A percentile compares a stretch with the other conserved stretches of the same genome.
Conservation (phyloP, 495 filamentous ascomycete species). For the Entonaema liquescens region DNA sequence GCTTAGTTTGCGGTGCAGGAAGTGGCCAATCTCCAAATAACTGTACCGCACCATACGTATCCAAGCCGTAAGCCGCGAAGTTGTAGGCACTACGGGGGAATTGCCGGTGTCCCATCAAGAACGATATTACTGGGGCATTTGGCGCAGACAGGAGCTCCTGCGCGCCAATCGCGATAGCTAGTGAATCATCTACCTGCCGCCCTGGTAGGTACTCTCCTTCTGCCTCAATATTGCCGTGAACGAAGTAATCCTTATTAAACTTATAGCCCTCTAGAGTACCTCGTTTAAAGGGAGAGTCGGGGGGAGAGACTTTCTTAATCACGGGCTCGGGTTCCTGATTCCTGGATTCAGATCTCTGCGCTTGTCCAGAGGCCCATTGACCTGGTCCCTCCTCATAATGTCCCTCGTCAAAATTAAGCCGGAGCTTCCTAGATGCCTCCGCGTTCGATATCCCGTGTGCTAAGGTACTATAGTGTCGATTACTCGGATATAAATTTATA, state of each 20-base stretch:
- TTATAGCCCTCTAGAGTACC: conserved; percentile 25
- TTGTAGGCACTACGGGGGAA: conserved; percentile 12
- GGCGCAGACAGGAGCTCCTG: neutral
- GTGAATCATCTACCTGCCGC: neutral
- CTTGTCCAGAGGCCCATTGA: neutral
- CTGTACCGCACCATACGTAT: neutral
- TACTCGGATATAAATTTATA: conserved; percentile 6
- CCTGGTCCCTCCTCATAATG: neutral
- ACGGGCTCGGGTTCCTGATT: no score
- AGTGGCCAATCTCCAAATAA: neutral
- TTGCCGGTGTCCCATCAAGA: neutral
- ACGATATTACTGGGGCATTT: neutral
- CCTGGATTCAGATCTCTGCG: neutral
- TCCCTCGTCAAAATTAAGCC: neutral
- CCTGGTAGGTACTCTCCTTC: neutral
- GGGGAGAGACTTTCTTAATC: no score
- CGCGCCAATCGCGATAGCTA: neutral
- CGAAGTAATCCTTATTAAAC: neutral
- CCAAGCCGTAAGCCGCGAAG: conserved; percentile 10
- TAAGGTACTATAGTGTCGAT: conserved; percentile 16
- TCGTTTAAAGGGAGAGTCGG: no score
- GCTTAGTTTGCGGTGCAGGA: neutral
- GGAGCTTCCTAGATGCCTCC: neutral
- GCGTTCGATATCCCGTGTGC: conserved; percentile 6
- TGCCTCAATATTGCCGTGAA: neutral